phyloP scores from a whole-genome alignment of 768 basidiomycete species.

The Mycena pura region DNA sequence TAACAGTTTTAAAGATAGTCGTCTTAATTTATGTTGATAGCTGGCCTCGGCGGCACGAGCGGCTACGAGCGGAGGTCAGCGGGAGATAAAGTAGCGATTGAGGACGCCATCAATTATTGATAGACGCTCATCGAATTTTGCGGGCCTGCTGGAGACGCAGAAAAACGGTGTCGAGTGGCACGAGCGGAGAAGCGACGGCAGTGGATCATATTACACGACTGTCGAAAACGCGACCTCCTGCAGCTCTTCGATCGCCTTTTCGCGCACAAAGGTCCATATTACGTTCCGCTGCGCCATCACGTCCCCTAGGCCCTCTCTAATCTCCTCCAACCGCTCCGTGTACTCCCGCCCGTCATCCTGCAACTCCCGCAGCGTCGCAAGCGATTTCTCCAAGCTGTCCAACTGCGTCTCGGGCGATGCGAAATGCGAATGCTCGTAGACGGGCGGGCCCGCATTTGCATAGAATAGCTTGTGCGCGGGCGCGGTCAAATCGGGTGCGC shows the following conservation, averaged over 20 bases:
- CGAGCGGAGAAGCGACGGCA: neutral
- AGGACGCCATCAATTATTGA: no score
- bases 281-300: constrained; percentile 72
- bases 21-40: no score
- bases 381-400: constrained; percentile 75
- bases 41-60: no score
- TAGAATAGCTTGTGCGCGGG: constrained; percentile 71
- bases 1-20: no score
- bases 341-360: constrained; percentile 90
- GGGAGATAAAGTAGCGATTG: neutral
- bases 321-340: constrained; percentile 83
- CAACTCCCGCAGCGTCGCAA: constrained; percentile 77
- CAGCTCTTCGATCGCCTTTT: constrained; percentile 76
- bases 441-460: constrained; percentile 50
- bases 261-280: constrained; percentile 80
- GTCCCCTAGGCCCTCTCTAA: constrained; percentile 81
- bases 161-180: neutral
- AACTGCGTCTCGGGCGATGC: constrained; percentile 69
- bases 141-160: neutral
- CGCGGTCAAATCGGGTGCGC: constrained; percentile 72
- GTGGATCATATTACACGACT: neutral
- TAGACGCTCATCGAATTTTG: no score
- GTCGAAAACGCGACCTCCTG: constrained; percentile 62
- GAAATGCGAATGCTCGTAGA: constrained; percentile 68
- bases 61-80: no score